phyloP scores from a whole-genome alignment of 2,329 filamentous ascomycete species.

The Chaetomiaceae sp. region DNA sequence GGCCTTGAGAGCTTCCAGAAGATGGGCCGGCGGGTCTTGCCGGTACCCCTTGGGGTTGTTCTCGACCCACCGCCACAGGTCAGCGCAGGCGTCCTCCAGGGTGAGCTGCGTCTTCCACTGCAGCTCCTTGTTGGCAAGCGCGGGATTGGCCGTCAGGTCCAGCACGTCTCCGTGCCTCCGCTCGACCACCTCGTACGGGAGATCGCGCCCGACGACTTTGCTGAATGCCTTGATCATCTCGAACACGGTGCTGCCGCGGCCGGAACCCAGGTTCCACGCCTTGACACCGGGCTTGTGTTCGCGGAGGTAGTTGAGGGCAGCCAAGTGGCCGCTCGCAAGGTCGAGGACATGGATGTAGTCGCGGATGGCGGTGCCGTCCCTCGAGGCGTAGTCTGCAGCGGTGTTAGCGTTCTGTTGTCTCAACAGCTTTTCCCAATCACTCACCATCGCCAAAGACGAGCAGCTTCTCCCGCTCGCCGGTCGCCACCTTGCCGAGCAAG shows the following conservation, averaged over 20 bases:
- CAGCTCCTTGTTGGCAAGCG: conserved; percentile 81
- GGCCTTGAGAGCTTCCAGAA: conserved; percentile 62
- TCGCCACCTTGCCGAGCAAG: conserved; percentile 90
- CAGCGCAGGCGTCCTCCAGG: conserved; percentile 87
- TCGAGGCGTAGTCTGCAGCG: conserved; percentile 76
- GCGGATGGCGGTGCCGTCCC: conserved; percentile 88
- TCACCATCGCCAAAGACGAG: conserved; percentile 89
- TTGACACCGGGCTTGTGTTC: conserved; percentile 81
- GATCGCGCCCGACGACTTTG: conserved; percentile 74
- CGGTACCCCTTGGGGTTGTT: conserved; percentile 96
- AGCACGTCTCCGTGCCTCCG: conserved; percentile 87
- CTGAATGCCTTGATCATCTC: conserved; percentile 97
- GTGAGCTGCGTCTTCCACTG: conserved; percentile 87
- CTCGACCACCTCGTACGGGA: conserved; percentile 80
- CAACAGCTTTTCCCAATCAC: conserved; percentile 28
- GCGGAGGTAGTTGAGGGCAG: conserved; percentile 85
- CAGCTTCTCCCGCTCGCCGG: conserved; percentile 89
- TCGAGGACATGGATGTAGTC: conserved; percentile 98
- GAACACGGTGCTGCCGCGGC: conserved; percentile 90
- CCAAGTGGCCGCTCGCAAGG: conserved; percentile 77
- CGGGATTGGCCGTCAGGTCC: conserved; percentile 88
- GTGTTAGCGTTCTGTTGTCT: background rate
- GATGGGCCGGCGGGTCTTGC: conserved; percentile 79
- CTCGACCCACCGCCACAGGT: conserved; percentile 94
- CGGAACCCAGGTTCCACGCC: conserved; percentile 95